These are phyloP conservation scores for Nadsonia commutata DNA, from an alignment of 1,139 yeast genomes.

Conservation along the genomic window DNA sequence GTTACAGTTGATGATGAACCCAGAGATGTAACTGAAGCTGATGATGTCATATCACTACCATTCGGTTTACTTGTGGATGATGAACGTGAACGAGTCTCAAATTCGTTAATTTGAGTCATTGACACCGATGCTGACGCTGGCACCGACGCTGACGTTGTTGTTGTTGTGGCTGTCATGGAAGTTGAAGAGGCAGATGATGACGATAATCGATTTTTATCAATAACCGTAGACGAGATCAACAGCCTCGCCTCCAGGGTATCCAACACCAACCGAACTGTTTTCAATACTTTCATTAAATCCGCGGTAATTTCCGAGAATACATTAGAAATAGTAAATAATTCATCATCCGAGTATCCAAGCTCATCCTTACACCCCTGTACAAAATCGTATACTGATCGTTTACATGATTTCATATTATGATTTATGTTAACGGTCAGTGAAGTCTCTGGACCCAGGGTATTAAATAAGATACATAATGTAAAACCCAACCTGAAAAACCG, in stretches of 20 bases:
- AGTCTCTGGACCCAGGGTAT: constrained; percentile 30
- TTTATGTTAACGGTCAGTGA: constrained; percentile 27
- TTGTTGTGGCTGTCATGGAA: background rate
- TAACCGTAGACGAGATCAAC: constrained; percentile 10
- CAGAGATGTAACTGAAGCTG: background rate
- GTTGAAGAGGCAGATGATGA: background rate
- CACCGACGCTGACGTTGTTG: background rate
- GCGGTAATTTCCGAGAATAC: constrained; percentile 74
- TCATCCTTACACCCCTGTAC: constrained; percentile 74
- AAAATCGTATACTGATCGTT: constrained; percentile 81
- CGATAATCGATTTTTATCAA: background rate
- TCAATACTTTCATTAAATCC: constrained; percentile 50
- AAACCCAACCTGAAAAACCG: constrained; percentile 84
- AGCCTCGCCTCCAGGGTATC: constrained; percentile 23
- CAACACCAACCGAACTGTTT: constrained; percentile 51
- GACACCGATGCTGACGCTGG: background rate
- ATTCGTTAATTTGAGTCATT: background rate
- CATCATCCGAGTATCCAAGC: constrained; percentile 62
- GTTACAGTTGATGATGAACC: background rate
- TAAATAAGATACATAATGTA: constrained; percentile 75
- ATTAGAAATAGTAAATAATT: constrained; percentile 77
- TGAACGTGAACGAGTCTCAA: background rate
- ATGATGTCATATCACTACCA: background rate
- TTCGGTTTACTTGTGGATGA: too few relatives aligned
- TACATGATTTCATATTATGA: constrained; percentile 46